These are phyloP conservation scores for Amanita inopinata DNA, from an alignment of 768 basidiomycete species.

Conservation along the genomic window DNA sequence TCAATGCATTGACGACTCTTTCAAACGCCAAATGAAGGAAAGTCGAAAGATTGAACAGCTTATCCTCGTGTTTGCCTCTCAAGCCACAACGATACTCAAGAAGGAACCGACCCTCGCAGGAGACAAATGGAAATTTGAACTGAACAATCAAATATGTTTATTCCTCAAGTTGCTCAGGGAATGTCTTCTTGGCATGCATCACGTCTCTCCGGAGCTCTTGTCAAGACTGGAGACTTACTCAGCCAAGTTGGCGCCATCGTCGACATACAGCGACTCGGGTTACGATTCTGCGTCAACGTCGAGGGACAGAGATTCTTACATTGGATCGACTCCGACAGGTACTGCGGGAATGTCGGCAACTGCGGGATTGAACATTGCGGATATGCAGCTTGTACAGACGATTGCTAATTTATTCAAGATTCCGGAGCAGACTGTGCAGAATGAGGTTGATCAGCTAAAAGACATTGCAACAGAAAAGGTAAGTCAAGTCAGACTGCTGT, in stretches of 20 bases:
- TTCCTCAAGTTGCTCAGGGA: slow-evolving; percentile 86
- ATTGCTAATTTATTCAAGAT: slow-evolving; percentile 71
- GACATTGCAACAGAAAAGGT: slow-evolving; percentile 71
- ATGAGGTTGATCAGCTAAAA: slow-evolving; percentile 63
- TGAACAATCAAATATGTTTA: slow-evolving; percentile 84
- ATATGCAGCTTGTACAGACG: slow-evolving; percentile 70
- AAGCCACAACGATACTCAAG: slow-evolving; percentile 78
- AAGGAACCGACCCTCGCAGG: slow-evolving; percentile 79
- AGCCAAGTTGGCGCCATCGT: slow-evolving; percentile 64
- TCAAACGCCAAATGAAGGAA: slow-evolving; percentile 88
- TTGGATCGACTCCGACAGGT: neutral
- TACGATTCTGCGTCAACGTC: slow-evolving; percentile 61
- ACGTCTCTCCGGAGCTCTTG: slow-evolving; percentile 77
- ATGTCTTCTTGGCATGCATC: slow-evolving; percentile 58
- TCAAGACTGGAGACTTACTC: slow-evolving; percentile 78
- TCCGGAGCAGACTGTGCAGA: slow-evolving; percentile 53
- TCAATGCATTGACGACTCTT: slow-evolving; percentile 76
- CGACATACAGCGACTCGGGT: slow-evolving; percentile 49
- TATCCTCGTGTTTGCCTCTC: slow-evolving; percentile 91
- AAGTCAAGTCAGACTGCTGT: slow-evolving; percentile 10
- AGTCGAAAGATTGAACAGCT: slow-evolving; percentile 96
- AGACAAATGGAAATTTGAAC: slow-evolving; percentile 88
- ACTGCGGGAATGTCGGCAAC: slow-evolving; percentile 14
- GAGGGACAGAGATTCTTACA: slow-evolving; percentile 33
- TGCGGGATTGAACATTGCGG: slow-evolving; percentile 40